Base-by-base conservation (phyloP, 2,329 filamentous ascomycete species). In the Fusarium begoniae region DNA sequence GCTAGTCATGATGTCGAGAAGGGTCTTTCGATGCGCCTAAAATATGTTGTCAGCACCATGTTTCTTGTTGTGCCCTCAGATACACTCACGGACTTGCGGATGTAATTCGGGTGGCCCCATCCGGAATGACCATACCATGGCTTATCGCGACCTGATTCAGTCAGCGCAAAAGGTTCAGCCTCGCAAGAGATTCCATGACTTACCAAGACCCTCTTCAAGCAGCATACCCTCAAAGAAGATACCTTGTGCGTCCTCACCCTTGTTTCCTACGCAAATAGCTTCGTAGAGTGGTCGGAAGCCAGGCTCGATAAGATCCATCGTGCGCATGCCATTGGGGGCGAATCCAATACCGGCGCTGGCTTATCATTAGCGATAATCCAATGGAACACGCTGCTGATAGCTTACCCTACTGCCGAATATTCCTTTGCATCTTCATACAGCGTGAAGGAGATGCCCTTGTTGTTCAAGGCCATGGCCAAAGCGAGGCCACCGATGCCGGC, bases 401-500 rank as follows among this genome's bases (percentile, higher is more conserved):
- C 57, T 32, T 26, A 51, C 44, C 57, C 57, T 32, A 60, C 57
- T 11, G 7, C 44, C 8, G 57, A 51, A 18, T 38, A 60, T 47
- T 60, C 57, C 18, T 60, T 60, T 17, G 44, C 57, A 2, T 60
- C 57, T 2, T 60, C 57, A 1, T 60, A 60, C 0, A 60, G 12
- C 11, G 44, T 53, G 15, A 60, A 60, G 0, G 57, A 60, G 9
- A 60, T 60, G 6, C 57, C 57, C 12, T 60, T 60, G 0, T 60
- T 60, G 35, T 60, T 35, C 15, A 60, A 35, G 32, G 57, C 57
- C 57, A 60, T 60, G 12, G 57, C 57, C 18, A 51, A 41, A 11
- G 57, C 57, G 15, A 60, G 57, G 45, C 57, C 57, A 20, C 44
- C 57, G 8, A 60, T 60, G 17, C 57, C 44, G 8, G 57, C 57